These are phyloP conservation scores for Physcomitrellopsis africana DNA, from an alignment of 225 moss, liverwort and hornwort species.

Conservation along the genomic window DNA sequence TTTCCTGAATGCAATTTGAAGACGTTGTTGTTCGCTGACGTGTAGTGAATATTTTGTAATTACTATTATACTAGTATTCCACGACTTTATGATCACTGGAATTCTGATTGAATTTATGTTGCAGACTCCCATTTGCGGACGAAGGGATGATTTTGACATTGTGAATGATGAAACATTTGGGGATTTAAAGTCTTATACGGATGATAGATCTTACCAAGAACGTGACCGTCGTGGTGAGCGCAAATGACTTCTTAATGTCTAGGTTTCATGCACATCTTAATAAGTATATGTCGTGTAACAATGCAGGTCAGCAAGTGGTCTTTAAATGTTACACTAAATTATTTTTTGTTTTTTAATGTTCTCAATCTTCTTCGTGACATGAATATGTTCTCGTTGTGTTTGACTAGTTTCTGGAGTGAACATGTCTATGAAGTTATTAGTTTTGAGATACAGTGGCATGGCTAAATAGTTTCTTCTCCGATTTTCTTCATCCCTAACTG, in stretches of 20 bases:
- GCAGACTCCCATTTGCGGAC: conserved; percentile 77
- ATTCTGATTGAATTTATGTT: conserved; percentile 19
- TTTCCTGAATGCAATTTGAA: too few species aligned
- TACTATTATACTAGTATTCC: not conserved
- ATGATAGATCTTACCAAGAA: conserved; percentile 89
- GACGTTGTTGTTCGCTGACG: too few species aligned
- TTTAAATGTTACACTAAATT: too few species aligned
- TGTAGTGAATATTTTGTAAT: not conserved
- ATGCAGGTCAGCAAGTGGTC: too few species aligned
- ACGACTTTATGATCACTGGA: not conserved
- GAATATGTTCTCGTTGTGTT: conserved; percentile 11
- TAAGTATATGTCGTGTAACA: not conserved
- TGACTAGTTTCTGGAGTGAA: conserved; percentile 1
- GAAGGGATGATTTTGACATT: conserved; percentile 87
- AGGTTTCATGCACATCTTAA: not conserved
- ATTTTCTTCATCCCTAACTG: conserved; percentile 1
- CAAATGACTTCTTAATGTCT: not conserved
- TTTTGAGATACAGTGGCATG: too few species aligned
- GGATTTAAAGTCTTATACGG: conserved; percentile 64
- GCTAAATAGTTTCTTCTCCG: not conserved
- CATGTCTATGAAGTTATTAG: conserved; percentile 1
- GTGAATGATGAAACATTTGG: conserved; percentile 98
- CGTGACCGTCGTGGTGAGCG: conserved; percentile 89
- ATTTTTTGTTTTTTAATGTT: conserved; percentile 5
- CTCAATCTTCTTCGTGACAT: conserved; percentile 10